Conservation (phyloP, 2,329 filamentous ascomycete genomes). For the Leptographium wingfieldii region DNA sequence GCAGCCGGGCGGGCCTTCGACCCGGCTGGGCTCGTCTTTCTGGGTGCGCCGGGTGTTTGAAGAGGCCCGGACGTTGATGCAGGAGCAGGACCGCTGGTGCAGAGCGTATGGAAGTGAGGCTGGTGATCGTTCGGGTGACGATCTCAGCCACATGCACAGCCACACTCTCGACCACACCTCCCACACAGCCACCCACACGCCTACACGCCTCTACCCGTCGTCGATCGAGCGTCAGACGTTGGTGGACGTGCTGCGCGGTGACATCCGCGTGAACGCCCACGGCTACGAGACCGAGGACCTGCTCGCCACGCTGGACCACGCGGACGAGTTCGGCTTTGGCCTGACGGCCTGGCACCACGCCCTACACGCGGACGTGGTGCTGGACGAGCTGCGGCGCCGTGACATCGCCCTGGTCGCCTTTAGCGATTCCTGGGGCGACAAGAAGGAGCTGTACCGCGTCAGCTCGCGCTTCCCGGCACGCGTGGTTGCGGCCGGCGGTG, state of each 20-base stretch:
- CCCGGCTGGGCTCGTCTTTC: conserved; percentile 27
- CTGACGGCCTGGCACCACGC: conserved; percentile 30
- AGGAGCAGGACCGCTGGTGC: conserved; percentile 22
- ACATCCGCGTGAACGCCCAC: conserved; percentile 29
- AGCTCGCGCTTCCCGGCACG: conserved; percentile 25
- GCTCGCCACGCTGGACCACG: conserved; percentile 28
- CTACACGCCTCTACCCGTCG: conserved; percentile 15
- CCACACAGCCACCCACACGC: not conserved
- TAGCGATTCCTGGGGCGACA: conserved; percentile 28
- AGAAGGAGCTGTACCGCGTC: conserved; percentile 27
- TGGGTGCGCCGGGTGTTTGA: conserved; percentile 25
- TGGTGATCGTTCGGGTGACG: no score
- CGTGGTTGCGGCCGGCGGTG: conserved; percentile 25
- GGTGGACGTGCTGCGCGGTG: conserved; percentile 26
- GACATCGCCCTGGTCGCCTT: conserved; percentile 31
- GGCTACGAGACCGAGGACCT: conserved; percentile 32
- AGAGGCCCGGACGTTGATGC: conserved; percentile 22
- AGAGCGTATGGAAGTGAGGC: not conserved
- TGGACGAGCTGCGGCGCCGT: conserved; percentile 23
- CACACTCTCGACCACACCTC: no score
- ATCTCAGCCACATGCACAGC: no score
- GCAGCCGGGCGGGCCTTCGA: conserved; percentile 5
- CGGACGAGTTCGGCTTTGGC: conserved; percentile 28
- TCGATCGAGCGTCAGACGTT: conserved; percentile 27
- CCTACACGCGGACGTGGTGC: conserved; percentile 26